Evolutionary conservation across 148 eudicot species (phyloP), one percentile per base, ranked within the genome.

Genomic region (Chenopodium formosanum): DNA sequence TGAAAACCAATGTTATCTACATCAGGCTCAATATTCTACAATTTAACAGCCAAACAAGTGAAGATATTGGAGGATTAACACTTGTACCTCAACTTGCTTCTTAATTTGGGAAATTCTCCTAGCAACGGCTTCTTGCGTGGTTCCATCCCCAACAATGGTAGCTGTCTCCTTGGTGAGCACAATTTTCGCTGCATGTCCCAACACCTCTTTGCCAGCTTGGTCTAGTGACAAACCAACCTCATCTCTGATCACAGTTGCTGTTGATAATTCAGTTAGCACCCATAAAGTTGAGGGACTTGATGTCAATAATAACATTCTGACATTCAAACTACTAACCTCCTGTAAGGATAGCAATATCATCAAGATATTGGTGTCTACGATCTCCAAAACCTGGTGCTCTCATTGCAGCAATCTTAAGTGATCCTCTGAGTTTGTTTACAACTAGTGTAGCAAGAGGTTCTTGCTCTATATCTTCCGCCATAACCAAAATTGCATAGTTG

Each of bases 341-440:
- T 44, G 92, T 90, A 50, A 92, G 86, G 66, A 88, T 56, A 79
- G 93, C 96, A 80, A 92, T 91, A 76, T 92, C 96, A 86, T 92
- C 93, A 67, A 92, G 84, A 81, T 90, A 91, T 82, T 89, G 92
- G 74, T 86, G 89, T 78, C 78, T 88, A 47, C 96, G 86, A 46
- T 90, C 96, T 66, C 89, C 96, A 81, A 88, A 92, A 75, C 96
- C 96, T 60, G 96, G 96, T 73, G 92, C 91, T 81, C 91, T 92
- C 85, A 92, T 86, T 66, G 96, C 93, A 81, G 93, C 93, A 79
- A 92, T 91, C 87, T 89, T 92, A 73, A 92, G 87, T 19, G 92
- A 84, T 52, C 93, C 96, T 86, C 93, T 78, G 69, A 92, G 90
- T 79, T 85, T 90, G 92, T 92, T 92, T 62, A 92, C 96, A 70